These are phyloP conservation scores for Neofusicoccum kwambonambiense DNA, from an alignment of 2,329 filamentous ascomycete genomes.

Conservation along the genomic window DNA sequence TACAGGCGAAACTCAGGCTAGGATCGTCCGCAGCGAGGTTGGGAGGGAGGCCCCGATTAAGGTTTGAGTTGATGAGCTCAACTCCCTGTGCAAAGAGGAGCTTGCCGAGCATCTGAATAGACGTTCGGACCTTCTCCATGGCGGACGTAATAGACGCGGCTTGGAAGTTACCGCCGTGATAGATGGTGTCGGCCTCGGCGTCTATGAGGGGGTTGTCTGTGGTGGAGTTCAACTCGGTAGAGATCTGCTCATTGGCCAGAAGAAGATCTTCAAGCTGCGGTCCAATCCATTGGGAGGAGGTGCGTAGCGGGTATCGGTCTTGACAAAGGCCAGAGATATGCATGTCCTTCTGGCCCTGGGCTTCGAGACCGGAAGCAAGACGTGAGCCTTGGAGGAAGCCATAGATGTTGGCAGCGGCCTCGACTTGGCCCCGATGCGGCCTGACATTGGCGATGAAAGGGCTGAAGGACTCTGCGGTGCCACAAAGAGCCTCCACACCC, in stretches of 20 bases:
- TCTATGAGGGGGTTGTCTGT: slow-evolving; percentile 67
- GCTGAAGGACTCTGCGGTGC: slow-evolving; percentile 56
- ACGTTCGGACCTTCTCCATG: slow-evolving; percentile 59
- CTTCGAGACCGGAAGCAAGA: slow-evolving; percentile 22
- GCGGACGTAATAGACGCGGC: slow-evolving; percentile 62
- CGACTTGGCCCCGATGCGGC: slow-evolving; percentile 59
- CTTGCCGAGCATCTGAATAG: slow-evolving; percentile 57
- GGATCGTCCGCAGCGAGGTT: slow-evolving; percentile 62
- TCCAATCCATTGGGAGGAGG: slow-evolving; percentile 66
- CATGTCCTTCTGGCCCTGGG: slow-evolving; percentile 30
- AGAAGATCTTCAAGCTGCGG: slow-evolving; percentile 64
- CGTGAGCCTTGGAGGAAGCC: slow-evolving; percentile 27
- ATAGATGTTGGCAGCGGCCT: slow-evolving; percentile 27
- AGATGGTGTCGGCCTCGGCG: slow-evolving; percentile 39
- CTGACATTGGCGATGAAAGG: slow-evolving; percentile 58
- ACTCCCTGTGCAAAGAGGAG: slow-evolving; percentile 63
- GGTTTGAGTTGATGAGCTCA: slow-evolving; percentile 61
- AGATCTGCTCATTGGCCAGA: slow-evolving; percentile 57
- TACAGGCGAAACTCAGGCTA: slow-evolving; percentile 58
- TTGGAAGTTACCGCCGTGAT: slow-evolving; percentile 69
- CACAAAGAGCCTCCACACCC: slow-evolving; percentile 58
- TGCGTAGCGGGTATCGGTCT: slow-evolving; percentile 65
- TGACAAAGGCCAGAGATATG: slow-evolving; percentile 33
- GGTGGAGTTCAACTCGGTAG: slow-evolving; percentile 63
- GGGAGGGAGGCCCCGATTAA: slow-evolving; percentile 62